Conservation (phyloP, 345 rosid species). For the Linum trigynum region DNA sequence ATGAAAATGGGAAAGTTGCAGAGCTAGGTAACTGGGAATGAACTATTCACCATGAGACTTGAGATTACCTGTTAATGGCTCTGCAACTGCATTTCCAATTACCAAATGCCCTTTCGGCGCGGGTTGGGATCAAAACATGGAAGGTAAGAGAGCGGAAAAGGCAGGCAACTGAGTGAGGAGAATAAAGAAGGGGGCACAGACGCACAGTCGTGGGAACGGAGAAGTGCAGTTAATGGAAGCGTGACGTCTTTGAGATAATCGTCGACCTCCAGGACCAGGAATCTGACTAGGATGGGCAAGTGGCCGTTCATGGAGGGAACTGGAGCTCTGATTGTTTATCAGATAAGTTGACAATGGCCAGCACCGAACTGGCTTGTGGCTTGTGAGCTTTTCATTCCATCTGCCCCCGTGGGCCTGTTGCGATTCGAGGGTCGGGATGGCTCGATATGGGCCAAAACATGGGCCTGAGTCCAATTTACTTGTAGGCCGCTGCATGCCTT, state of each 20-base stretch:
- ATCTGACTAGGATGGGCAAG: background rate
- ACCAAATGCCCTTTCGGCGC: background rate
- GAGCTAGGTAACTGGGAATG: background rate
- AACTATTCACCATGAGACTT: too few relatives aligned
- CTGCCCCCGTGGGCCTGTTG: background rate
- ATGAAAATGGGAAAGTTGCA: background rate
- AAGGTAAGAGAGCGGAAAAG: background rate
- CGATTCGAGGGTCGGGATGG: too few relatives aligned
- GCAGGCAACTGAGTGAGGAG: too few relatives aligned
- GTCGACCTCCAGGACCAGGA: background rate
- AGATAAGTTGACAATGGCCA: background rate
- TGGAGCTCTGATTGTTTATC: background rate
- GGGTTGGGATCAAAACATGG: background rate
- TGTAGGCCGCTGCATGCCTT: too few relatives aligned
- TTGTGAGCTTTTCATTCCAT: background rate
- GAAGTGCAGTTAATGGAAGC: background rate
- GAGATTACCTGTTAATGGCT: background rate
- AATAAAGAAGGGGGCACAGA: background rate
- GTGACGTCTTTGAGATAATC: background rate
- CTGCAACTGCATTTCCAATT: background rate
- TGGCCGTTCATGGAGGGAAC: background rate
- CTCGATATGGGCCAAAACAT: too few relatives aligned
- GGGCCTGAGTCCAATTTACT: too few relatives aligned
- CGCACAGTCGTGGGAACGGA: background rate
- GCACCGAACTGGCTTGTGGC: background rate